phyloP scores from a whole-genome alignment of 176 grass and related monocot genomes.

The Thalia dealbata region DNA sequence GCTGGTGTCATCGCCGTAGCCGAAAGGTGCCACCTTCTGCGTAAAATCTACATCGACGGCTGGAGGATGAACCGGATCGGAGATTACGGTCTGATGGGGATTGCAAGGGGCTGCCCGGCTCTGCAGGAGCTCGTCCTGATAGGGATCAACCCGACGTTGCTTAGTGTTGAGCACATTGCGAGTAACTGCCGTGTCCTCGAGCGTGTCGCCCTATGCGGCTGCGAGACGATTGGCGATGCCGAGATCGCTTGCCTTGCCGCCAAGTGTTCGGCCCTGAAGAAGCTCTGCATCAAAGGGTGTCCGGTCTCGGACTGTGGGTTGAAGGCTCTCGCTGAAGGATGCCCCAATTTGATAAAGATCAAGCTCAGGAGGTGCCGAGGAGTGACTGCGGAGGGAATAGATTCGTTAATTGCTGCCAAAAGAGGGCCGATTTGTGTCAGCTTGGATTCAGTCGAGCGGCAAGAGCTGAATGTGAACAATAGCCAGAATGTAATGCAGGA shows the following conservation, averaged over 20 bases:
- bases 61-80: constrained; percentile 16
- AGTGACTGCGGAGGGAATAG: not conserved
- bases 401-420: not conserved
- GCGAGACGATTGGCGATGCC: constrained; percentile 1
- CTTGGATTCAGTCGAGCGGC: not conserved
- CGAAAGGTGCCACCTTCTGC: not conserved
- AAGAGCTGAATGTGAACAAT: not conserved
- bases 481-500: not conserved
- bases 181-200: not conserved
- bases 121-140: constrained; percentile 13
- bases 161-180: not conserved
- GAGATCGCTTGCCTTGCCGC: constrained; percentile 4
- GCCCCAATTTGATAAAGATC: constrained; percentile 3
- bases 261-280: constrained; percentile 3
- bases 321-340: not conserved
- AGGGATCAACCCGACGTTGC: not conserved
- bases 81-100: constrained; percentile 1
- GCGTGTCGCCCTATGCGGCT: not conserved
- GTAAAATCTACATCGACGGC: constrained; percentile 11
- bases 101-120: constrained; percentile 1
- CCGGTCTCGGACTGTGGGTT: constrained; percentile 7
- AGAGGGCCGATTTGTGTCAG: not conserved
- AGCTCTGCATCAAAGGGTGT: constrained; percentile 14
- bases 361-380: constrained; percentile 3
- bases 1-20: constrained; percentile 4